Evolutionary conservation across 2,329 filamentous ascomycete species (phyloP), one percentile per base, ranked within the genome.

Genomic region (Alternaria brassicae): DNA sequence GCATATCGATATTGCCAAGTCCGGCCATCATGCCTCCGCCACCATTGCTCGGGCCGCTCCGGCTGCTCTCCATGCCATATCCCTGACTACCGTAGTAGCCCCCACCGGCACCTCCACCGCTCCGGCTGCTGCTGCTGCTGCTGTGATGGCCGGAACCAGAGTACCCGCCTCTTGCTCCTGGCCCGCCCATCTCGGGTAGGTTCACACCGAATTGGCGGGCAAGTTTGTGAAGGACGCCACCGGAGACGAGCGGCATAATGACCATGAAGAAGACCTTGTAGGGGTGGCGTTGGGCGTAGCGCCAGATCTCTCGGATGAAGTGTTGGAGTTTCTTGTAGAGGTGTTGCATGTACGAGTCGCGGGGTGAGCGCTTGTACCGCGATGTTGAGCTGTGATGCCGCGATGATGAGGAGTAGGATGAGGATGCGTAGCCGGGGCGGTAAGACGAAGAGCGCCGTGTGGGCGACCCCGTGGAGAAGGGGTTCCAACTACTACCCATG

Each of bases 221-320:
- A 42, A 97, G 82, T 45, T 90, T 91, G 8, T 89, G 89, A 66
- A 97, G 80, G 27, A 91, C 90, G 30, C 94, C 94, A 51, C 92
- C 92, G 1, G 90, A 93, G 71, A 97, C 82, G 58, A 98, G 84
- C 9, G 94, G 94, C 85, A 97, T 88, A 71, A 97, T 85, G 63
- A 97, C 89, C 62, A 93, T 86, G 81, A 97, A 91, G 81, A 97
- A 91, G 47, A 96, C 91, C 80, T 96, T 96, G 74, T 92, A 81
- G 0, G 93, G 94, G 80, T 97, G 90, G 36, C 88, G 85, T 75
- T 91, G 90, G 71, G 91, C 90, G 80, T 94, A 96, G 76, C 65
- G 89, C 86, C 76, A 90, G 83, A 97, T 87, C 75, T 96, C 89
- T 72, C 90, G 90, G 57, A 97, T 81, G 62, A 97, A 86, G 41